Conservation (phyloP, 2,329 filamentous ascomycete genomes). For the Meredithiella fracta region DNA sequence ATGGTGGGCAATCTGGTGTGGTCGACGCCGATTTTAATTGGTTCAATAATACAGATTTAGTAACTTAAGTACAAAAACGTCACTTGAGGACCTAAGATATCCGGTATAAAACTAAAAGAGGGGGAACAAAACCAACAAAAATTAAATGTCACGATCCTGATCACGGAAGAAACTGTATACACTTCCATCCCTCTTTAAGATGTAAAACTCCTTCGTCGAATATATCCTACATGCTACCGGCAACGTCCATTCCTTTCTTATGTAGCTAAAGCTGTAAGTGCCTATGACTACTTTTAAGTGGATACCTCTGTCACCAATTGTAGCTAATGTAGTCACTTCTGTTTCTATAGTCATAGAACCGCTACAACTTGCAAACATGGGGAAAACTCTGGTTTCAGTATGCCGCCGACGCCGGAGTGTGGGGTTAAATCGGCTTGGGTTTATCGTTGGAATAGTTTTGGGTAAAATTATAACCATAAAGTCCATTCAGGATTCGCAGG, state of each 20-base stretch:
- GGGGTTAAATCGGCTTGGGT: not conserved
- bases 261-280: conserved; percentile 11
- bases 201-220: not conserved
- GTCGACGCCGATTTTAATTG: not conserved
- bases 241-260: conserved; percentile 2
- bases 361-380: not conserved
- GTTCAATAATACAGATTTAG: not conserved
- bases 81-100: not conserved
- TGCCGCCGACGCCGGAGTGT: conserved; percentile 10
- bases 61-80: not conserved
- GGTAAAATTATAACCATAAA: not conserved
- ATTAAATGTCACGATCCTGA: not conserved
- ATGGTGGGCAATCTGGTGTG: conserved; percentile 3
- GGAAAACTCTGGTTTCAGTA: not conserved
- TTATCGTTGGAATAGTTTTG: not conserved
- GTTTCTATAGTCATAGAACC: not conserved
- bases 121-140: too few species aligned
- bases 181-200: not conserved
- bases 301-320: not conserved
- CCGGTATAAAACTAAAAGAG: not conserved
- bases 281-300: conserved; percentile 4
- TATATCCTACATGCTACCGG: not conserved
- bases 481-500: not conserved
- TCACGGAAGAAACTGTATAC: not conserved
- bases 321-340: not conserved